A percentile compares a stretch with the other conserved stretches of the same genome.
Evolutionary conservation across 192 early-diverging fungal species (phyloP).

Genomic region (Anaeromyces robustus): DNA sequence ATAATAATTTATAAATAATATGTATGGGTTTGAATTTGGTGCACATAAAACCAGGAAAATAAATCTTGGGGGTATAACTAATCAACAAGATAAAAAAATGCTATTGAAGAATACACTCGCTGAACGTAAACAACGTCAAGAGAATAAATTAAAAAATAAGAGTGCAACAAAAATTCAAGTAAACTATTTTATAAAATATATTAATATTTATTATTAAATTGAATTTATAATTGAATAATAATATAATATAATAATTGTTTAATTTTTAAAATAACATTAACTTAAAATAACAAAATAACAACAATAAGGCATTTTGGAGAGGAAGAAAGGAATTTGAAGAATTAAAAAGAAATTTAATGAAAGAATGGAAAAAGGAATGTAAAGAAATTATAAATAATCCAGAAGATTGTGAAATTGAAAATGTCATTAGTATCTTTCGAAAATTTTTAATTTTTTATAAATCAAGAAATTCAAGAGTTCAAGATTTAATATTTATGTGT

Average conservation of each 20-base stretch:
- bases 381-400: background rate
- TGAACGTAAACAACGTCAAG: background rate
- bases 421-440: background rate
- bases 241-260: no score
- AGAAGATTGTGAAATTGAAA: background rate
- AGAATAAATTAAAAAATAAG: background rate
- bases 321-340: background rate
- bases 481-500: background rate
- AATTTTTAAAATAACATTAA: no score
- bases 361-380: background rate
- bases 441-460: background rate
- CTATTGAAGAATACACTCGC: background rate
- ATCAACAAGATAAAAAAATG: background rate
- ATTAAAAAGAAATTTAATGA: background rate
- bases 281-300: no score
- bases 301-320: background rate
- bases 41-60: background rate
- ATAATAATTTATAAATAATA: background rate
- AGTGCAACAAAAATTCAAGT: background rate
- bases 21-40: background rate
- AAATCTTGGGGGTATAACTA: background rate
- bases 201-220: no score
- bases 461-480: background rate
- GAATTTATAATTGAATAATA: no score
- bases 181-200: background rate